These are phyloP conservation scores for Cladosporium colombiae DNA, from an alignment of 2,329 filamentous ascomycete genomes.

Conservation along the genomic window DNA sequence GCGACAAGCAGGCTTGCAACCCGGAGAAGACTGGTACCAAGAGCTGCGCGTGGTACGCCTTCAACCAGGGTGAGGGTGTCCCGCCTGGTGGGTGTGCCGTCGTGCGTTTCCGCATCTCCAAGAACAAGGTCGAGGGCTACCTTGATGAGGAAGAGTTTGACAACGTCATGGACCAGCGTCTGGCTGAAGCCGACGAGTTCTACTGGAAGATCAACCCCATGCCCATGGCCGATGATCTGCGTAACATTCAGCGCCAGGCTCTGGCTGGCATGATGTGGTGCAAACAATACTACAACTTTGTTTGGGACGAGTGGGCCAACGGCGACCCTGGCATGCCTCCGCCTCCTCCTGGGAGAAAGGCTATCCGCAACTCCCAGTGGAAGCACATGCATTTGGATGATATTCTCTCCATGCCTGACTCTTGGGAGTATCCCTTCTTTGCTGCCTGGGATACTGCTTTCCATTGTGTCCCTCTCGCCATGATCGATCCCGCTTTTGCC, in stretches of 20 bases:
- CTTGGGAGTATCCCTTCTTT: conserved; percentile 98
- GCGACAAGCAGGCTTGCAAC: conserved; percentile 78
- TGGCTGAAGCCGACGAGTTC: conserved; percentile 92
- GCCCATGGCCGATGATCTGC: conserved; percentile 88
- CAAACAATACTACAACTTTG: conserved; percentile 94
- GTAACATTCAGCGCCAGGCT: conserved; percentile 92
- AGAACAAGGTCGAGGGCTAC: conserved; percentile 67
- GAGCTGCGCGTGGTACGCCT: conserved; percentile 85
- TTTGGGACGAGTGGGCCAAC: conserved; percentile 98
- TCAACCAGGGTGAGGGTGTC: conserved; percentile 86
- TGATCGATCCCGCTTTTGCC: conserved; percentile 96
- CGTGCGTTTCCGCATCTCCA: conserved; percentile 85
- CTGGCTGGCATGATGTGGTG: conserved; percentile 98
- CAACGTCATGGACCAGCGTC: conserved; percentile 81
- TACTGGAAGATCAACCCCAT: conserved; percentile 91
- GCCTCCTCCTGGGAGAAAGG: conserved; percentile 76
- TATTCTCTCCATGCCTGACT: conserved; percentile 95
- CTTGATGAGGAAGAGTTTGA: conserved; percentile 93
- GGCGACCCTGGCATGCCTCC: conserved; percentile 87
- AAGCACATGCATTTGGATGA: conserved; percentile 94
- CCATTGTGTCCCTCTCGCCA: conserved; percentile 91
- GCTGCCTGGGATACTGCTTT: conserved; percentile 97
- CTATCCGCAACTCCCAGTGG: conserved; percentile 85
- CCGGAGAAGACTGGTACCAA: conserved; percentile 81
- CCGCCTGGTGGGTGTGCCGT: conserved; percentile 90